Conservation (phyloP, 176 grass and related monocot species). For the Aegilops longissima region DNA sequence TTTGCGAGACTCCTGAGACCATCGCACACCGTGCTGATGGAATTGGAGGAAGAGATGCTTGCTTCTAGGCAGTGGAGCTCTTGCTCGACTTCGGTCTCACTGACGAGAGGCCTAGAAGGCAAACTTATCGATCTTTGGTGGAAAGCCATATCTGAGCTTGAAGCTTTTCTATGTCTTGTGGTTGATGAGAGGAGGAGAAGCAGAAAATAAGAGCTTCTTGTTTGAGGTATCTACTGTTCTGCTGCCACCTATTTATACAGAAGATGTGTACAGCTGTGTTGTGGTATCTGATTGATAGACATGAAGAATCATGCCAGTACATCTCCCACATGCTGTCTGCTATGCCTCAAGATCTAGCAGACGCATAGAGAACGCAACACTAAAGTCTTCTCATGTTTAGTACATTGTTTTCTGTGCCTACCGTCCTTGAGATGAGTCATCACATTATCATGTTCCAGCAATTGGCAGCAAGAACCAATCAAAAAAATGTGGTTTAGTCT, state of each 20-base stretch:
- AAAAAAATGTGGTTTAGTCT: too few relatives aligned
- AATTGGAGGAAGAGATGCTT: slow-evolving; percentile 3
- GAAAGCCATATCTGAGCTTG: not conserved
- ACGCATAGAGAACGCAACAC: not conserved
- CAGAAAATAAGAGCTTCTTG: not conserved
- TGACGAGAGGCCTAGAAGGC: slow-evolving; percentile 27
- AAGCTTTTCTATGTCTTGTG: not conserved
- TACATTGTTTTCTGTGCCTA: not conserved
- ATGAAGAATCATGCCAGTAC: not conserved
- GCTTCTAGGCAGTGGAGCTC: slow-evolving; percentile 1
- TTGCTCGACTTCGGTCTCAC: not conserved
- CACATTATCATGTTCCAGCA: not conserved
- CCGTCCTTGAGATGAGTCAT: not conserved
- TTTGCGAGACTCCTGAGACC: slow-evolving; percentile 6
- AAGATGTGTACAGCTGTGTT: not conserved
- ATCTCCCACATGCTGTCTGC: not conserved
- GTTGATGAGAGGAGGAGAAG: not conserved
- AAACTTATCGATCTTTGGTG: slow-evolving; percentile 21
- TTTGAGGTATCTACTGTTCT: not conserved
- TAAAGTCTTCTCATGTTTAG: not conserved
- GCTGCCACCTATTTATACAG: not conserved
- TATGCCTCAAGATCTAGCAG: not conserved
- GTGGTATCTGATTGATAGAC: not conserved
- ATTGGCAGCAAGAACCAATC: too few relatives aligned
- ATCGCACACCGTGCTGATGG: not conserved